Conservation (phyloP, 164 flowering plant species). For the Houttuynia cordata region DNA sequence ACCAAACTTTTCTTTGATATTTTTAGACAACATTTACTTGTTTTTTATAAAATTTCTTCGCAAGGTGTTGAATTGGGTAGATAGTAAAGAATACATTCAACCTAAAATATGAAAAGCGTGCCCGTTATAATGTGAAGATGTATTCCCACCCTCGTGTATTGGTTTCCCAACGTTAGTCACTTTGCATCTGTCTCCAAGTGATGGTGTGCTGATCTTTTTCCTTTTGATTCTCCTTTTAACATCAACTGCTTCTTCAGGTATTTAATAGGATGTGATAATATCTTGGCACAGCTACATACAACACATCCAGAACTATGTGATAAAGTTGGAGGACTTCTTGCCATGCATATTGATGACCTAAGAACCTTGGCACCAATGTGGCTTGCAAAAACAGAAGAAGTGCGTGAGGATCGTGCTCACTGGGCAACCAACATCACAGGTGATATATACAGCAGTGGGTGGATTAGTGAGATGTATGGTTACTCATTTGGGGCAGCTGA, state of each 20-base stretch:
- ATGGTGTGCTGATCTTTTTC: not conserved
- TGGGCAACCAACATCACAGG: conserved; percentile 94
- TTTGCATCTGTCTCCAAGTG: not conserved
- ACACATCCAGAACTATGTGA: conserved; percentile 88
- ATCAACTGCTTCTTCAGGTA: conserved; percentile 35
- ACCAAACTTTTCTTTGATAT: not conserved
- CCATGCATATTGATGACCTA: conserved; percentile 96
- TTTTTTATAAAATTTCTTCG: no score
- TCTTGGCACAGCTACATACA: conserved; percentile 80
- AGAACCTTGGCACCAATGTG: conserved; percentile 86
- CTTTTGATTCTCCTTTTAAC: not conserved
- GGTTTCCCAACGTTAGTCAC: not conserved
- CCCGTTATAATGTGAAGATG: no score
- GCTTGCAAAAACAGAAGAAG: conserved; percentile 98
- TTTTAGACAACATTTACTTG: not conserved
- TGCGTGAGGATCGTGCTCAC: conserved; percentile 83
- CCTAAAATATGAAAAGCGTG: not conserved
- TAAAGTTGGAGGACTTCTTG: conserved; percentile 94
- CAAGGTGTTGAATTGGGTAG: no score
- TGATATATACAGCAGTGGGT: conserved; percentile 86
- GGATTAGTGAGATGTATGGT: conserved; percentile 99
- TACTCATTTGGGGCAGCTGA: conserved; percentile 99
- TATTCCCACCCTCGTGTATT: no score
- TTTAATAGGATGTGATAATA: conserved; percentile 89
- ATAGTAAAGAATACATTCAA: no score